Base-by-base conservation (phyloP, 2,329 filamentous ascomycete species). In the Penicillium concentricum region DNA sequence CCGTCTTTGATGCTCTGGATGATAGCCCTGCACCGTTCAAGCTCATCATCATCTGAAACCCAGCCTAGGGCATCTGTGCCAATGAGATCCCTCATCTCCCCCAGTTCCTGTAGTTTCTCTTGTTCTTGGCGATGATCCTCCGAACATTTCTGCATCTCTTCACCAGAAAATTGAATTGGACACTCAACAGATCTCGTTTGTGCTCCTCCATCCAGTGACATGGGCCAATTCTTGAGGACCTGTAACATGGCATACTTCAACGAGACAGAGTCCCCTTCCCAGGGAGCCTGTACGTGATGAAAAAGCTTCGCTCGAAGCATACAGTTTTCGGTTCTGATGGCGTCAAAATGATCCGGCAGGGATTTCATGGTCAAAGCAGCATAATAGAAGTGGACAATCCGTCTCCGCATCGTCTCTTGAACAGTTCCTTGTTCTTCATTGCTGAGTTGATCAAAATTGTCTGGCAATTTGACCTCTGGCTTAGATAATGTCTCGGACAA, bases 191-290 rank as follows among this genome's bases (percentile, higher is more conserved):
- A 38, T 35, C 32, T 38, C 26, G 12, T 28, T 13, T 37, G 34
- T 30, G 26, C 32, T 24, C 10, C 52, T 46, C 39, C 54, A 57
- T 61, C 59, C 7, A 61, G 28, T 16, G 38, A 45, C 48, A 67
- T 61, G 34, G 64, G 66, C 67, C 63, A 71, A 39, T 66, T 65
- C 24, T 45, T 53, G 12, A 51, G 54, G 0, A 57, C 58, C 34
- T 69, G 63, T 2, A 69, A 48, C 4, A 72, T 61, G 9, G 53
- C 47, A 51, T 65, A 57, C 38, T 66, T 67, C 7, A 72, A 53
- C 3, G 62, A 61, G 2, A 69, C 20, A 16, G 58, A 63, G 44
- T 72, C 63, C 0, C 70, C 69, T 61, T 72, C 67, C 69, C 66
- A 72, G 1, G 67, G 68, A n/a, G 58, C 56, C 15, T 59, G 37